phyloP scores from a whole-genome alignment of 805 yeast species.

The Lipomyces oligophaga region DNA sequence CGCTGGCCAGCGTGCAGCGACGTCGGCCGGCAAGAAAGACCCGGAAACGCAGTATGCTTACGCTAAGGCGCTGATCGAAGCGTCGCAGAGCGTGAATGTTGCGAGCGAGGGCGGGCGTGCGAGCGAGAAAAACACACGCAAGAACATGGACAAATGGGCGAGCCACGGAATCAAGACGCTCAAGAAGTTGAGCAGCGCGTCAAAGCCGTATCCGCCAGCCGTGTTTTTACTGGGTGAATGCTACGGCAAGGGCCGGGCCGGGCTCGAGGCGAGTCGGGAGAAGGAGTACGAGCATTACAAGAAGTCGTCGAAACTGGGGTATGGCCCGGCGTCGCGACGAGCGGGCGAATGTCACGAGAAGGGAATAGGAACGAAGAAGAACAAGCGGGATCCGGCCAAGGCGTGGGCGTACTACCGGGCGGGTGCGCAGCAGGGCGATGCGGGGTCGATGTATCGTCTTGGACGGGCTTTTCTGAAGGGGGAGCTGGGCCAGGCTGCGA shows the following conservation, averaged over 20 bases:
- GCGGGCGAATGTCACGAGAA: slow-evolving; percentile 69
- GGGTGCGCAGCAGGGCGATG: slow-evolving; percentile 61
- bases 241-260: slow-evolving; percentile 50
- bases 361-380: slow-evolving; percentile 51
- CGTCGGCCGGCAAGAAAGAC: slow-evolving; percentile 35
- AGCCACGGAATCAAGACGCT: slow-evolving; percentile 57
- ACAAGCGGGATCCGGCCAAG: slow-evolving; percentile 44
- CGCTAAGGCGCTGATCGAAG: slow-evolving; percentile 57
- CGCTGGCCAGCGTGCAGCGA: slow-evolving; percentile 10
- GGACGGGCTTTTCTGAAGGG: slow-evolving; percentile 63
- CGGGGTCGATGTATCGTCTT: slow-evolving; percentile 67
- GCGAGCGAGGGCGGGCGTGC: slow-evolving; percentile 40
- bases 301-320: slow-evolving; percentile 56
- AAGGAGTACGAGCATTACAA: slow-evolving; percentile 59
- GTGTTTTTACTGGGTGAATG: slow-evolving; percentile 58
- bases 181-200: slow-evolving; percentile 49
- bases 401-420: slow-evolving; percentile 54
- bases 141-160: slow-evolving; percentile 54
- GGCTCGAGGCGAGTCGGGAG: slow-evolving; percentile 53
- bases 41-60: slow-evolving; percentile 57
- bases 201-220: slow-evolving; percentile 45
- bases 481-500: slow-evolving; percentile 40
- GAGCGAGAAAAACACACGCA: slow-evolving; percentile 45
- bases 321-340: slow-evolving; percentile 61
- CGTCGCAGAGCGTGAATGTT: slow-evolving; percentile 41